These are phyloP conservation scores for Basipetospora chlamydospora DNA, from an alignment of 2,329 filamentous ascomycete genomes.

Conservation along the genomic window DNA sequence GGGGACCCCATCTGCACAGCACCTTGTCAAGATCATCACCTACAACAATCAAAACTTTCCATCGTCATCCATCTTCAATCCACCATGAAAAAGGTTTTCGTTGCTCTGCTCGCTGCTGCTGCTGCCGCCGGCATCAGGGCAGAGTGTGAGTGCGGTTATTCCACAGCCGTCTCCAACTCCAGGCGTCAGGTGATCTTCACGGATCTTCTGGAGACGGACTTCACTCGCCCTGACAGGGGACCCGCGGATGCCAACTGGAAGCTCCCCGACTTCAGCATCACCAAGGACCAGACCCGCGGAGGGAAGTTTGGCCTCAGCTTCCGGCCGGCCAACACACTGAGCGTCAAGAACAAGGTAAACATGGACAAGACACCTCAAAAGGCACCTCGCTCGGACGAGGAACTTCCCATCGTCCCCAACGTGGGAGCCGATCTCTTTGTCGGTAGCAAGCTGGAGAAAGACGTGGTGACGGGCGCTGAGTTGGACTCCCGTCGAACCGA, in stretches of 20 bases:
- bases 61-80: background rate
- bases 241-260: conserved; percentile 45
- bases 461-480: conserved; percentile 47
- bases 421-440: conserved; percentile 45
- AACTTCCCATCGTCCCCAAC: conserved; percentile 26
- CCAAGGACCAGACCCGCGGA: conserved; percentile 36
- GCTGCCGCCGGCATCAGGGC: conserved; percentile 13
- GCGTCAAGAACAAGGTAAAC: conserved; percentile 31
- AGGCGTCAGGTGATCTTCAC: conserved; percentile 40
- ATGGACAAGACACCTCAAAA: conserved; percentile 27
- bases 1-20: too few species aligned
- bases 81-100: background rate
- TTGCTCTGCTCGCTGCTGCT: conserved; percentile 1
- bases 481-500: conserved; percentile 46
- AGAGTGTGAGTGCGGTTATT: conserved; percentile 61
- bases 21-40: too few species aligned
- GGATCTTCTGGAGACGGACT: conserved; percentile 58
- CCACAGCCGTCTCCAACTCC: conserved; percentile 30
- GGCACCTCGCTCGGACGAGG: too few species aligned
- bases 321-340: conserved; percentile 37
- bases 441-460: conserved; percentile 25
- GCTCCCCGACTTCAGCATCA: conserved; percentile 52
- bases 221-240: conserved; percentile 38
- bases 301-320: conserved; percentile 55
- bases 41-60: too few species aligned